Evolutionary conservation across 805 yeast genomes (phyloP), one percentile per base, ranked within the genome.

Genomic region (Candida boleticola): DNA sequence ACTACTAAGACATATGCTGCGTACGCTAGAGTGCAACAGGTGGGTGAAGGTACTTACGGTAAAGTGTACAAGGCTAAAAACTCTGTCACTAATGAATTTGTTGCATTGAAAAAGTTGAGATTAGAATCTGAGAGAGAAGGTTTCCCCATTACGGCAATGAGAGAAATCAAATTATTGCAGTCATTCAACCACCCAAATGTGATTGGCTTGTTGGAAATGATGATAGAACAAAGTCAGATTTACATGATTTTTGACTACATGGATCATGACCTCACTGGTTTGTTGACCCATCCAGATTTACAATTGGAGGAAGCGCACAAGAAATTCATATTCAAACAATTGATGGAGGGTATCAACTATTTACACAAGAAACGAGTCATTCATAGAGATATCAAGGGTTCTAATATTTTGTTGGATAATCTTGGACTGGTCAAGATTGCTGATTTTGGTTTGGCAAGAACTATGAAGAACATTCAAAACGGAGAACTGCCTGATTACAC

Each of bases 11-110:
- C 60, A 5, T 51, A 61, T 1, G 73, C 73, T 10, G 58, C 77
- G 2, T 89, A 85, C 60, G 83, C 83, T 49, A 71, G 90, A 41
- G 79, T 87, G 1, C 74, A 79, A 31, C 98, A 93, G 58, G 98
- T 93, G 4, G 99, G 99, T n/a, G 98, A 93, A 64, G 99, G 99
- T 7, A 93, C 98, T 0, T 93, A 93, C 61, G 99, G 99, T 16
- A 89, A 88, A 59, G 99, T 93, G 17, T 89, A 85, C 67, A 89
- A 89, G 57, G 96, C 97, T 0, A 72, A 70, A 37, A 89, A 93
- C 58, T 64, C 66, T 13, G 67, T 78, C 4, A 87, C 96, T 0
- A 74, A 78, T 1, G 80, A 77, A 44, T 66, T 76, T 49, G 93
- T 89, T n/a, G 99, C 99, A 1, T 68, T 93, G 55, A 93, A 93